phyloP scores from a whole-genome alignment of 2,329 filamentous ascomycete genomes.

The Hymenoscyphus fructigenus region DNA sequence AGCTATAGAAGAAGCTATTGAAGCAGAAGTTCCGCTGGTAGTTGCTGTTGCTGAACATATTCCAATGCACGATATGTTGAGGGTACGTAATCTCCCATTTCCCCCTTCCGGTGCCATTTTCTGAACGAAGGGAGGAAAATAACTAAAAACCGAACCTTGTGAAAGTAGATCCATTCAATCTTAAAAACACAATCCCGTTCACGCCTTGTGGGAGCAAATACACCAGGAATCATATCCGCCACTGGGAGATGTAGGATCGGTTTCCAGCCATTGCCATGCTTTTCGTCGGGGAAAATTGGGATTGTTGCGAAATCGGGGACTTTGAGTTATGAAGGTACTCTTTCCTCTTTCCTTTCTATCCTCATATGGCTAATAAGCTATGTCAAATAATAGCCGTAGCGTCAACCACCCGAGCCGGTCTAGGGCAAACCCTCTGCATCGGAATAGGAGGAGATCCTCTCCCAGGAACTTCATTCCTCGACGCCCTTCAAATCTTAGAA shows the following conservation, averaged over 20 bases:
- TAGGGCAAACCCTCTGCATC: slow-evolving; percentile 72
- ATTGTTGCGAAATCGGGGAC: slow-evolving; percentile 75
- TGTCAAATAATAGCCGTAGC: slow-evolving; percentile 55
- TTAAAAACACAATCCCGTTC: slow-evolving; percentile 68
- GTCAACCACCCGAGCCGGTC: slow-evolving; percentile 65
- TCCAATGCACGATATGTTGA: slow-evolving; percentile 69
- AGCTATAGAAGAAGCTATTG: slow-evolving; percentile 78
- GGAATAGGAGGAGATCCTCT: slow-evolving; percentile 73
- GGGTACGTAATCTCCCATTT: slow-evolving; percentile 46
- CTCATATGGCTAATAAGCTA: neutral
- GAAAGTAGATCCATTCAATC: slow-evolving; percentile 61
- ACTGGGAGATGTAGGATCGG: slow-evolving; percentile 69
- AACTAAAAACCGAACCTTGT: neutral
- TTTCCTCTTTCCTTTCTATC: neutral
- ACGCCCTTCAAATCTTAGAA: slow-evolving; percentile 66
- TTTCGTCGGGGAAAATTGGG: slow-evolving; percentile 65
- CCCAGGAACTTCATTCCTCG: slow-evolving; percentile 71
- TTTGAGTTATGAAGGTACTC: slow-evolving; percentile 62
- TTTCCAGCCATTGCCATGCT: slow-evolving; percentile 75
- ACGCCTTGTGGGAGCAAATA: slow-evolving; percentile 69
- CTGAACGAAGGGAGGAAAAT: neutral
- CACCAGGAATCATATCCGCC: slow-evolving; percentile 72
- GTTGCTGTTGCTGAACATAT: slow-evolving; percentile 76
- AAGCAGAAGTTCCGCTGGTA: slow-evolving; percentile 72
- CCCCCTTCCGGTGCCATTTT: neutral